Base-by-base conservation (phyloP, 2,329 filamentous ascomycete species). In the Fusarium coffeatum region DNA sequence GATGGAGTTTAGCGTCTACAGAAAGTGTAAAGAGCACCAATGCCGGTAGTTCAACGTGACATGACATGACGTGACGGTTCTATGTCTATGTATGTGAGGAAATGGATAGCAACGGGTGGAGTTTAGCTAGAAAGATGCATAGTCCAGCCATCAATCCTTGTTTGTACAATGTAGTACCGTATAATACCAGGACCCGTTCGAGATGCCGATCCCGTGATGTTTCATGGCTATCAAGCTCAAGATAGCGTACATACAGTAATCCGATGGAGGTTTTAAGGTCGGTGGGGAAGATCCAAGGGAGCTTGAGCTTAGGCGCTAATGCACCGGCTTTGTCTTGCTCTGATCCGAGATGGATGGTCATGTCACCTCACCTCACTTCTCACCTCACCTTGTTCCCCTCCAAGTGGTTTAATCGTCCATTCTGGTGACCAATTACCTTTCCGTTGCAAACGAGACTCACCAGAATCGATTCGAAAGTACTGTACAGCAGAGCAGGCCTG, bases 261-360 rank as follows among this genome's bases (percentile, higher is more conserved):
- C 34, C 34, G 15, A 23, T 34, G 22, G 20, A n/a, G 48, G 46
- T 46, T 64, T 49, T 64, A 65, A 46, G 45, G 60, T 45, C 28
- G 51, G 40, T 57, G 45, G 64, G 64, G 37, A 69, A 27, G 23
- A 51, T 32, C 32, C 45, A 46, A 62, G 64, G 55, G 68, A 61
- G 68, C 54, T 54, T 65, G 48, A 41, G 48, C 23, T 53, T 42
- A 25, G 34, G 23, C 63, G 68, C 73, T 75, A 75, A 75, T 74
- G 72, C 71, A 74, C 53, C 53, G 71, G 65, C 59, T 68, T 68
- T 62, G 57, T 59, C 66, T 68, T 65, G 61, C 55, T 65, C 65
- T 62, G 55, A 40, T 46, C 68, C 50, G 68, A 57, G 56, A 63
- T 55, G 42, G 50, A 37, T 56, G 42, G 32, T 59, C 50, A 59